Evolutionary conservation across 495 filamentous ascomycete species (phyloP), one percentile per base, ranked within the genome.

Genomic region (Usnea hakonensis): DNA sequence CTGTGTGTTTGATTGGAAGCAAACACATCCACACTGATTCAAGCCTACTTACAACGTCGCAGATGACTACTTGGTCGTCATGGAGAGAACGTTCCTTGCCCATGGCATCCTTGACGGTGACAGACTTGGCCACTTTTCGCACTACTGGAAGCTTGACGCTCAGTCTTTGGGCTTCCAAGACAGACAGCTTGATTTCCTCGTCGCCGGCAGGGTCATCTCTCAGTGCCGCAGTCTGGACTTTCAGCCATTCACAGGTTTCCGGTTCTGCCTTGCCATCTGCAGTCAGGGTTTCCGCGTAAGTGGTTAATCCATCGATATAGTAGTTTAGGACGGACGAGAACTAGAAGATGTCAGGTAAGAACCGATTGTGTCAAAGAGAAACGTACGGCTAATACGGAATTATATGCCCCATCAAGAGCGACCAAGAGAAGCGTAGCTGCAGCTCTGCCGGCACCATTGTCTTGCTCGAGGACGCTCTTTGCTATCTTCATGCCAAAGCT

Each of bases 271-370:
- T 71, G 44, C 21, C 9, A 11, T 48, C 44, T 21, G 44, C 23
- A 0, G 23, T 28, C 26, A 5, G 30, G 26, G 48, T 48, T 40
- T 61, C 64, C 9, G 74, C 70, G 38, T 79, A 79, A 26, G 75
- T 33, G 30, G 40, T 28, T 6, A 57, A 28, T 21, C 40, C 61
- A 63, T 38, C 70, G 28, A 71, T 66, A 11, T 72, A 69, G 14
- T 61, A 38, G 84, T 69, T 73, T 65, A 81, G 60, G 44, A 81
- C 58, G 70, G 78, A 74, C 26, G 74, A 69, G 41, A 79, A 76
- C 73, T 78, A 70, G 38, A 59, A 67, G 65, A 70, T 66, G 38
- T 54, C 46, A 62, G 60, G 26, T 10, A n/a, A 40, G 8, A 19
- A 35, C 2, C 21, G 44, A 14, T 5, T 14, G 9, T 0, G 11